Conservation (phyloP, 352 stramenopile species). For the Ochromonadaceae sp. region DNA sequence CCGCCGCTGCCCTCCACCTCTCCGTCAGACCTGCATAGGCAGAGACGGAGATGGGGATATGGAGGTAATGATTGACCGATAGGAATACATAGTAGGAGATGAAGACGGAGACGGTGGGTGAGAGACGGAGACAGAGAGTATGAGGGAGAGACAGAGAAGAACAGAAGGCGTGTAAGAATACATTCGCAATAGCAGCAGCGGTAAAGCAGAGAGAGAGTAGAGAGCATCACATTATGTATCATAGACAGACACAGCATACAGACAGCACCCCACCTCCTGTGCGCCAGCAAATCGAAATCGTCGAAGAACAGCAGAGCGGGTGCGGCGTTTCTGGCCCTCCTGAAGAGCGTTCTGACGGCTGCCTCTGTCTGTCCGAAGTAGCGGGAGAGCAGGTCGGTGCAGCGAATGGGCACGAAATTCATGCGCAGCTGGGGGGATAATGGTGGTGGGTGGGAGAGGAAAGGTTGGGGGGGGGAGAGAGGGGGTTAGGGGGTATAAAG, state of each 20-base stretch:
- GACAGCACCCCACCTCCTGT: not conserved
- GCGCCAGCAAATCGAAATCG: slow-evolving; percentile 24
- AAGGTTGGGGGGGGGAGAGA: too few relatives aligned
- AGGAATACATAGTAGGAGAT: not conserved
- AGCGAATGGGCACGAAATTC: slow-evolving; percentile 20
- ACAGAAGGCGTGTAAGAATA: not conserved
- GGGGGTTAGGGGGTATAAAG: too few relatives aligned
- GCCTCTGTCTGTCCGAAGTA: slow-evolving; percentile 25
- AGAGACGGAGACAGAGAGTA: not conserved
- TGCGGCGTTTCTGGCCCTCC: not conserved
- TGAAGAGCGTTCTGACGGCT: slow-evolving; percentile 21
- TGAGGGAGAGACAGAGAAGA: not conserved
- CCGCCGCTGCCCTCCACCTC: not conserved
- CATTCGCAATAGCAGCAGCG: too few relatives aligned
- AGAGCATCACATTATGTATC: too few relatives aligned
- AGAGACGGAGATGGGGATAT: not conserved
- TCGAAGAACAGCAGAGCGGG: slow-evolving; percentile 27
- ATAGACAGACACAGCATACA: not conserved
- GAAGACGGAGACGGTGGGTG: not conserved
- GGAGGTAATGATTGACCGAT: not conserved
- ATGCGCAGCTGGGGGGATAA: not conserved
- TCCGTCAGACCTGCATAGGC: not conserved
- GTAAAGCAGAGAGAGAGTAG: too few relatives aligned
- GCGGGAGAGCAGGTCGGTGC: slow-evolving; percentile 15
- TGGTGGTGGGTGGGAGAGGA: too few relatives aligned